Evolutionary conservation across 495 filamentous ascomycete genomes (phyloP).

Genomic region (Aspergillus nidulans): DNA sequence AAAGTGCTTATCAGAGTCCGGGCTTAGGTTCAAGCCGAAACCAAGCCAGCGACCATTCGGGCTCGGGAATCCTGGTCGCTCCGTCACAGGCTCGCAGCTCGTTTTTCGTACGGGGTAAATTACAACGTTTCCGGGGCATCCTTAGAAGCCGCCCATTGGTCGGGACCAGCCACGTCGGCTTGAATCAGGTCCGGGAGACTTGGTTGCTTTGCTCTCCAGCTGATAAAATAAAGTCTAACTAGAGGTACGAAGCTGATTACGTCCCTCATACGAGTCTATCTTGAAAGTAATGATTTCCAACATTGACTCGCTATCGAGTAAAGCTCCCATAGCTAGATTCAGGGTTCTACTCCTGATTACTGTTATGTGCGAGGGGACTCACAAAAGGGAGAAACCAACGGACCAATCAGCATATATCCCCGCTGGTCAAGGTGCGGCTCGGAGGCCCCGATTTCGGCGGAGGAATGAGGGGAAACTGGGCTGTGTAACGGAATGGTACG

Average conservation of each 20-base stretch:
- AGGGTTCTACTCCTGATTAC: no score
- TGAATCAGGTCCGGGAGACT: background rate
- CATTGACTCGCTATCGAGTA: no score
- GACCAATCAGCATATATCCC: conserved; percentile 20
- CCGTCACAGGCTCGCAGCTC: no score
- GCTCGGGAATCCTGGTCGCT: background rate
- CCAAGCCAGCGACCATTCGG: background rate
- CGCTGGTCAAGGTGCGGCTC: conserved; percentile 16
- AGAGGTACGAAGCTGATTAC: background rate
- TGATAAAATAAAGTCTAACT: no score
- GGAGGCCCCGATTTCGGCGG: conserved; percentile 33
- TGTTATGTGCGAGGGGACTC: no score
- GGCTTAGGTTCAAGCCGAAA: conserved; percentile 6
- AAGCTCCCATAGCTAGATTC: no score
- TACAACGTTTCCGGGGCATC: conserved; percentile 14
- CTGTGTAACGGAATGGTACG: conserved; percentile 2
- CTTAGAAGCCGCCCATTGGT: conserved; percentile 11
- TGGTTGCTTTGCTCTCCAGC: no score
- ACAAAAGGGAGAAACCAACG: conserved; percentile 21
- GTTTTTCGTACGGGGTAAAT: background rate
- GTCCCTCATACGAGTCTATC: no score
- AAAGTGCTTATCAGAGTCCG: conserved; percentile 23
- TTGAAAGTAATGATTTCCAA: no score
- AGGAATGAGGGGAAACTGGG: background rate
- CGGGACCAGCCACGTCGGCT: conserved; percentile 8